A percentile compares a stretch with the other conserved stretches of the same genome.
Conservation (phyloP, 768 basidiomycete genomes). For the Tulasnella sp. region DNA sequence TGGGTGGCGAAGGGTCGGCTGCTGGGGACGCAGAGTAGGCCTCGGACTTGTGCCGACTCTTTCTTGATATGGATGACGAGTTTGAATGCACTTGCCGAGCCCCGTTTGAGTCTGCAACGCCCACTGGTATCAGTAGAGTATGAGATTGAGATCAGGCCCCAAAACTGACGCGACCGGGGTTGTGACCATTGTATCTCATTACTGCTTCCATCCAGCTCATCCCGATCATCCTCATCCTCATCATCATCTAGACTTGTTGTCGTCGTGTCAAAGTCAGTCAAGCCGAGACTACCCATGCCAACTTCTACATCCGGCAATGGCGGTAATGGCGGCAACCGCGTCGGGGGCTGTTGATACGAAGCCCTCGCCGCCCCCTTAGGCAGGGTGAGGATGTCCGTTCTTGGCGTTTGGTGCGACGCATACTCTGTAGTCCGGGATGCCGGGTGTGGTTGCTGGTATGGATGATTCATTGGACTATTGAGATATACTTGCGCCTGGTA, state of each 20-base stretch:
- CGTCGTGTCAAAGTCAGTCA: slow-evolving; percentile 1
- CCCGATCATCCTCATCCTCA: not conserved
- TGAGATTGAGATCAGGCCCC: not conserved
- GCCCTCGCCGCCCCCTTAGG: not conserved
- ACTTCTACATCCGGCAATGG: slow-evolving; percentile 11
- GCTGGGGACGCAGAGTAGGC: not conserved
- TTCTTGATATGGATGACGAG: slow-evolving; percentile 9
- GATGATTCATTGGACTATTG: slow-evolving; percentile 24
- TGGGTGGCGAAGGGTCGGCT: not conserved
- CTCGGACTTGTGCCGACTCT: slow-evolving; percentile 9
- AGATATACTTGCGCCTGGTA: slow-evolving; percentile 59
- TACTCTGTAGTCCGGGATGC: not conserved
- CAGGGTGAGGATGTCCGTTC: not conserved
- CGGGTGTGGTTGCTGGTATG: slow-evolving; percentile 19
- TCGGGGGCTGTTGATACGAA: not conserved
- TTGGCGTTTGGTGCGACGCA: slow-evolving; percentile 4
- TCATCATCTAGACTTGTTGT: not conserved
- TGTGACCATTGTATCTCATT: slow-evolving; percentile 1
- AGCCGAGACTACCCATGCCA: slow-evolving; percentile 1
- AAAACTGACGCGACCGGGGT: slow-evolving; percentile 1
- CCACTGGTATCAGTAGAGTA: not conserved
- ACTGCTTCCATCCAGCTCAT: not conserved
- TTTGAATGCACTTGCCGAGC: slow-evolving; percentile 1
- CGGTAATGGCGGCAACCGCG: not conserved
- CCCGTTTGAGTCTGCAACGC: not conserved